Evolutionary conservation across 345 rosid species (phyloP), one percentile per base, ranked within the genome.

Genomic region (Bruguiera gymnorhiza): DNA sequence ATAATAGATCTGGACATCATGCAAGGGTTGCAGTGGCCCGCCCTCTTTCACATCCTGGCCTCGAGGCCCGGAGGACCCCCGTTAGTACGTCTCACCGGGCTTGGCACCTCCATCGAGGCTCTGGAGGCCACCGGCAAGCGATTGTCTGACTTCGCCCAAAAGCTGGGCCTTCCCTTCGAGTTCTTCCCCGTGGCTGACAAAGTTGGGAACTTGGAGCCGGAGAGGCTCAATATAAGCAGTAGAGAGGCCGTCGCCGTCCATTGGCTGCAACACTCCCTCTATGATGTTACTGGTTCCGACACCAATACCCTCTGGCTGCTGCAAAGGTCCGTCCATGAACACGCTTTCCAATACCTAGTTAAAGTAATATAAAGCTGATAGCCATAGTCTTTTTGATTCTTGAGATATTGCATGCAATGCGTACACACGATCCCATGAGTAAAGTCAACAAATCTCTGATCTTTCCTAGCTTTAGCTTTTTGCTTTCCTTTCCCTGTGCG

Each of bases 21-120:
- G 99, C 99, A 95, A 75, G 99, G 99, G 20, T 80, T 95, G 68
- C 99, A 95, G 67, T 95, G 99, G 99, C 99, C 99, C 57, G 99
- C 98, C 19, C 80, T 95, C 20, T 95, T 95, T 62, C 99, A 95
- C 73, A 95, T 92, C 18, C 83, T 95, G 0, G 98, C 98, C 26
- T 90, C 94, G 3, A 79, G 99, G 69, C 91, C 94, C 1, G 96
- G 99, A 2, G 99, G 99, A 0, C 92, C 99, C 6, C 99, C 99
- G 20, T 89, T 79, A 72, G 98, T 95, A 69, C 87, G 97, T 31
- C 92, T 95, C 32, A 95, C 99, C 50, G 99, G 98, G 11, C 84
- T 95, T 1, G 99, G 99, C 20, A 90, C 89, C 57, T 95, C 99
- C 48, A 78, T 82, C 77, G 97, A 92, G 66, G 90, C 97, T 23